A percentile compares a stretch with the other conserved stretches of the same genome.
phyloP scores from a whole-genome alignment of 2,329 filamentous ascomycete species.

The Cladosporium cucumerinum region DNA sequence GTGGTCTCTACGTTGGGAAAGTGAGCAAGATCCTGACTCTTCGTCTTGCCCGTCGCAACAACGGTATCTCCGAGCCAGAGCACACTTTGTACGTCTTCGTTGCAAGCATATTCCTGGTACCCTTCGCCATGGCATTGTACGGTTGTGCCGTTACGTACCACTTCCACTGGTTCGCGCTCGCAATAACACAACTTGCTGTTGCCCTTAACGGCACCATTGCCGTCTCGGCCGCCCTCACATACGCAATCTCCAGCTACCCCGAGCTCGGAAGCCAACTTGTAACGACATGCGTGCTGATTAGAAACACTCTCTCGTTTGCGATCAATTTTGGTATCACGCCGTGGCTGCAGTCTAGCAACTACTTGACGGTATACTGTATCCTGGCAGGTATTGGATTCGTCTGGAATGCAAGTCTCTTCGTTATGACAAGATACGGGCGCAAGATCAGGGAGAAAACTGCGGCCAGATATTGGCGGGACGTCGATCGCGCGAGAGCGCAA shows the following conservation, averaged over 20 bases:
- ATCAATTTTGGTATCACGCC: constrained; percentile 50
- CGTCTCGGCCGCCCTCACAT: constrained; percentile 41
- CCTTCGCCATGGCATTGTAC: constrained; percentile 43
- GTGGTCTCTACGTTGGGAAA: constrained; percentile 25
- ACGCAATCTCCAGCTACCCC: constrained; percentile 46
- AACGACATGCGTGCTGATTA: constrained; percentile 46
- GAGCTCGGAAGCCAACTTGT: constrained; percentile 45
- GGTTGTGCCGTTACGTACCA: constrained; percentile 47
- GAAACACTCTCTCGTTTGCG: constrained; percentile 49
- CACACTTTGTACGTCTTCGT: constrained; percentile 42
- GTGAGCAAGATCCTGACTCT: constrained; percentile 33
- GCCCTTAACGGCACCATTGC: constrained; percentile 43
- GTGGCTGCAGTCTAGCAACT: constrained; percentile 42
- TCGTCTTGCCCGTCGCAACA: constrained; percentile 37
- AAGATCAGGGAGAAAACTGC: constrained; percentile 16
- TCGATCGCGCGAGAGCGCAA: neutral
- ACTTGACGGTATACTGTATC: constrained; percentile 43
- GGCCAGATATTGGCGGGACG: constrained; percentile 20
- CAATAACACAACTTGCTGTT: constrained; percentile 41
- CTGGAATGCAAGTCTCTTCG: constrained; percentile 36
- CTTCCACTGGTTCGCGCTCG: constrained; percentile 50
- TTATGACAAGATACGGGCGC: constrained; percentile 22
- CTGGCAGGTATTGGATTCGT: constrained; percentile 44
- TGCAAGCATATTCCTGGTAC: constrained; percentile 41
- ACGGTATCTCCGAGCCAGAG: constrained; percentile 41